Percentiles rank a stretch among this genome's conserved stretches.
Evolutionary conservation across 768 basidiomycete species (phyloP).

Genomic region (Lactarius pseudohatsudake): DNA sequence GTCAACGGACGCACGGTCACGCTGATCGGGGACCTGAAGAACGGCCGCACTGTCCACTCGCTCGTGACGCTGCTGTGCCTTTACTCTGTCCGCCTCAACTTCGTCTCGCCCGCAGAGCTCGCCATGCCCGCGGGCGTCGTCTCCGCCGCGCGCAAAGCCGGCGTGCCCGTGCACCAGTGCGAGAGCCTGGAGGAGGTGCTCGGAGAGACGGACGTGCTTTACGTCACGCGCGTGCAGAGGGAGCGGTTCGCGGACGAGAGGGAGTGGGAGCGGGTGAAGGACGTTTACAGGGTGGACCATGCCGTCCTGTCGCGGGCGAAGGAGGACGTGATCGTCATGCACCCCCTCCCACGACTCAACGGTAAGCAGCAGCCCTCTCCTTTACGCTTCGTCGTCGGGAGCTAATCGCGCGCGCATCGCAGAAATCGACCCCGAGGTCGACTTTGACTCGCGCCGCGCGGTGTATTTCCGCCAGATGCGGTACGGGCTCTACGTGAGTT

Average conservation of each 20-base stretch:
- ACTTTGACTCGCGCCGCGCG: constrained; percentile 90
- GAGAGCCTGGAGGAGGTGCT: constrained; percentile 92
- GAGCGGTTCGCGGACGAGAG: constrained; percentile 81
- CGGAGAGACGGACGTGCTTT: constrained; percentile 91
- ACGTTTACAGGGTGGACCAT: constrained; percentile 91
- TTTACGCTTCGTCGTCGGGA: constrained; percentile 1
- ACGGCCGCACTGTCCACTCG: constrained; percentile 96
- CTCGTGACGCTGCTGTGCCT: constrained; percentile 89
- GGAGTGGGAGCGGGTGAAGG: constrained; percentile 91
- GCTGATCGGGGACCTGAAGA: constrained; percentile 93
- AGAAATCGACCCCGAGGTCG: constrained; percentile 99
- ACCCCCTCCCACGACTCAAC: constrained; percentile 93
- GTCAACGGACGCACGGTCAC: constrained; percentile 96
- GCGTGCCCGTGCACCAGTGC: constrained; percentile 73
- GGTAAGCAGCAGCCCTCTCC: constrained; percentile 45
- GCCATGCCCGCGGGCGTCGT: constrained; percentile 89
- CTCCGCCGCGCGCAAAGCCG: constrained; percentile 78
- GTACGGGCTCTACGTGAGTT: constrained; percentile 91
- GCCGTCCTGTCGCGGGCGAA: constrained; percentile 91
- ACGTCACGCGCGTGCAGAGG: constrained; percentile 94
- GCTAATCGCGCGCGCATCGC: constrained; percentile 13
- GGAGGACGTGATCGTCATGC: constrained; percentile 98
- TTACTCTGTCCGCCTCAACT: constrained; percentile 93
- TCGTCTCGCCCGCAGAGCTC: constrained; percentile 84
- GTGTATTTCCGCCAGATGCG: constrained; percentile 99